Percentiles rank a stretch among this genome's conserved stretches.
These are phyloP conservation scores for Cenchrus purpureus DNA, from an alignment of 176 grass and related monocot species.

Conservation along the genomic window DNA sequence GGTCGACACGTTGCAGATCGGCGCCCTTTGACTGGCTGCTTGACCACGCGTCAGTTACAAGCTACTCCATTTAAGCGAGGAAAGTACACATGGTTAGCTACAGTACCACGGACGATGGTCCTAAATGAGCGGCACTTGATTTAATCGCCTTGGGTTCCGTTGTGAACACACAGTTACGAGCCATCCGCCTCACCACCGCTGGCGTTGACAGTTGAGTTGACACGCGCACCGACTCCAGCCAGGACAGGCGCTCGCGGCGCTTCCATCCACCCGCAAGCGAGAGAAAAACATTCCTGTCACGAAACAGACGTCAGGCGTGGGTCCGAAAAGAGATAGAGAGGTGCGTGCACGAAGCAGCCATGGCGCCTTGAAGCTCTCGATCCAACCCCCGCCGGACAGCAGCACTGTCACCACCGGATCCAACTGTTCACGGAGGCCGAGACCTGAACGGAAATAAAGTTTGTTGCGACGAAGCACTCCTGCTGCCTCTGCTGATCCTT, in stretches of 20 bases:
- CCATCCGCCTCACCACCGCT: slow-evolving; percentile 21
- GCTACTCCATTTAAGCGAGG: background rate
- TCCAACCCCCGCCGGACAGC: background rate
- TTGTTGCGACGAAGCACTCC: slow-evolving; percentile 24
- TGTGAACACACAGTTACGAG: slow-evolving; percentile 39
- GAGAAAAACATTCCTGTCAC: background rate
- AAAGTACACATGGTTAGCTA: background rate
- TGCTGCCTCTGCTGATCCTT: background rate
- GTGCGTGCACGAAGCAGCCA: background rate
- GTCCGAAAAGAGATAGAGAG: background rate
- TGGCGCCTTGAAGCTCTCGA: background rate
- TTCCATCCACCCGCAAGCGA: background rate
- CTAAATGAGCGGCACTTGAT: background rate
- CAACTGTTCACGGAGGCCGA: slow-evolving; percentile 14
- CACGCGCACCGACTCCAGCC: background rate
- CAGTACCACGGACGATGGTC: slow-evolving; percentile 3
- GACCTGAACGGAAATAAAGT: slow-evolving; percentile 10
- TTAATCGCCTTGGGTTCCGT: background rate
- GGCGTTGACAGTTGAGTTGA: slow-evolving; percentile 1
- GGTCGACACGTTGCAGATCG: too few relatives aligned
- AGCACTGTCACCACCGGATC: background rate
- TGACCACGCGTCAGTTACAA: background rate
- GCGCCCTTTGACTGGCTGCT: too few relatives aligned
- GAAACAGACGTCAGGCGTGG: background rate
- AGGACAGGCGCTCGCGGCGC: background rate